phyloP scores from a whole-genome alignment of 305 asterid genomes.

The Fraxinus latifolia region DNA sequence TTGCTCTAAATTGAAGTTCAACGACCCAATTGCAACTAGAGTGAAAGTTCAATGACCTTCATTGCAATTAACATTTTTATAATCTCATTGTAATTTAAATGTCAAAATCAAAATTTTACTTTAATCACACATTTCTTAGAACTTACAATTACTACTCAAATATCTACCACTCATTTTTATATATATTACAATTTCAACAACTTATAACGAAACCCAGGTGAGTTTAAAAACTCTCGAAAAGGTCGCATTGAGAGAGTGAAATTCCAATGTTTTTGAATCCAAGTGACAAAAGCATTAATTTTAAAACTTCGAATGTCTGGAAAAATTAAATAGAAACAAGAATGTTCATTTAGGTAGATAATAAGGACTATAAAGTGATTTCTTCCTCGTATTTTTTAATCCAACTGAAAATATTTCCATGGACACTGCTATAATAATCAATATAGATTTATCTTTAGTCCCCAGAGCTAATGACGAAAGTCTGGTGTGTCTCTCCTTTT shows the following conservation, averaged over 20 bases:
- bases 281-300: background rate
- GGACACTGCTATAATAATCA: background rate
- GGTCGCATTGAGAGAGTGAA: background rate
- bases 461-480: background rate
- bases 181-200: too few species aligned
- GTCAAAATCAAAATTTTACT: background rate
- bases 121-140: too few species aligned
- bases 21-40: background rate
- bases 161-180: too few species aligned
- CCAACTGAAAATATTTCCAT: background rate
- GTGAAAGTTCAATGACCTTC: background rate
- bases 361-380: background rate
- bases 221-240: background rate
- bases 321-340: background rate
- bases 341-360: background rate
- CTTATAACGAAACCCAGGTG: too few species aligned
- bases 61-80: background rate
- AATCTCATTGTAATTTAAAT: background rate
- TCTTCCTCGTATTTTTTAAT: background rate
- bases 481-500: background rate
- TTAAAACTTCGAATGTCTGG: background rate
- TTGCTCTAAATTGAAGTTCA: background rate
- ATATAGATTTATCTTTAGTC: background rate
- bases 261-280: background rate
- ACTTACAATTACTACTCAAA: too few species aligned